Evolutionary conservation across 805 yeast genomes (phyloP).

Genomic region (Ogataea trehalophila): DNA sequence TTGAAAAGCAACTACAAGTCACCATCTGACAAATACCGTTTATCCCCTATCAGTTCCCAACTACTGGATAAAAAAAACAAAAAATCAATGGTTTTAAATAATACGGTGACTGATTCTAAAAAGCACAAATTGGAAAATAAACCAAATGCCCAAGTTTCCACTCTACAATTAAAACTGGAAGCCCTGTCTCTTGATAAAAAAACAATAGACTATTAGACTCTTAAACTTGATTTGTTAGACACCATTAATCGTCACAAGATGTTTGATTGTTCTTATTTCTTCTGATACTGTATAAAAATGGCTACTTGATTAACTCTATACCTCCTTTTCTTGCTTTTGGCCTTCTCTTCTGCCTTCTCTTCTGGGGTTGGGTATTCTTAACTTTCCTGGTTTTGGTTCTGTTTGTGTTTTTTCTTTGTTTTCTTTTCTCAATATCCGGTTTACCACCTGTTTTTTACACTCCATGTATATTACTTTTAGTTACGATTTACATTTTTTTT

Average conservation of each 20-base stretch:
- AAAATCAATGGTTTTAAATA: slow-evolving; percentile 8
- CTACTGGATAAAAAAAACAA: slow-evolving; percentile 7
- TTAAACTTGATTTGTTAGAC: background rate
- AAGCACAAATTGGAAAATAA: background rate
- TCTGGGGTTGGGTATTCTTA: too few species aligned
- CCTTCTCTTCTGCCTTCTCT: too few species aligned
- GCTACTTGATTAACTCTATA: too few species aligned
- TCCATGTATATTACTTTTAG: too few species aligned
- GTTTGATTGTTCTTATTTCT: background rate
- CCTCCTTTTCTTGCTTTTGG: too few species aligned
- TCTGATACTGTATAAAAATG: background rate
- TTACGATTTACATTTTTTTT: too few species aligned
- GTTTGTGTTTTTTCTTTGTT: too few species aligned
- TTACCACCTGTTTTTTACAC: too few species aligned
- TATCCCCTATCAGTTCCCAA: slow-evolving; percentile 17
- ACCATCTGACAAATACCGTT: slow-evolving; percentile 13
- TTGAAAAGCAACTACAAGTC: slow-evolving; percentile 9
- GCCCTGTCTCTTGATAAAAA: slow-evolving; percentile 9
- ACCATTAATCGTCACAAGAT: background rate
- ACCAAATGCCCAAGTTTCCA: background rate
- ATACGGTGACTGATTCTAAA: slow-evolving; percentile 1
- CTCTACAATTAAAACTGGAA: slow-evolving; percentile 11
- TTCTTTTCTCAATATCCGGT: too few species aligned
- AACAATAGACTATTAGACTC: background rate
- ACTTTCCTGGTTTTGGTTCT: too few species aligned